Evolutionary conservation across 1,284 basidiomycete genomes (phyloP).

Genomic region (Puccinia horiana): DNA sequence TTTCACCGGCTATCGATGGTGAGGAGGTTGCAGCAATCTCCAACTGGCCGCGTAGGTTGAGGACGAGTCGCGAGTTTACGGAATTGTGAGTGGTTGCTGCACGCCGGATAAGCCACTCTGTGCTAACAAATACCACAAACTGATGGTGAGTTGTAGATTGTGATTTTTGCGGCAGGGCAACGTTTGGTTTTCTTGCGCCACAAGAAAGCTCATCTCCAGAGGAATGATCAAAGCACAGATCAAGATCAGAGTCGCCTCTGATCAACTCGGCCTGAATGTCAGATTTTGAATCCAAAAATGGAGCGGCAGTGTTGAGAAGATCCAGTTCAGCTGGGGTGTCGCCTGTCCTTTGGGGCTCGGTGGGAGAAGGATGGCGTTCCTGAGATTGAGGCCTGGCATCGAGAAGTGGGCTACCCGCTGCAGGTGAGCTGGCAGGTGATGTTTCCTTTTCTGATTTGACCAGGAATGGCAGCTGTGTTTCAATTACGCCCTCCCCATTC

Average conservation of each 20-base stretch:
- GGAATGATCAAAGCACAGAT: slow-evolving; percentile 10
- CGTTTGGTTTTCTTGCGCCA: background rate
- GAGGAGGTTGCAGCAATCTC: background rate
- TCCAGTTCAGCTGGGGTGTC: slow-evolving; percentile 8
- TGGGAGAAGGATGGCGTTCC: background rate
- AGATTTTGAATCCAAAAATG: slow-evolving; percentile 15
- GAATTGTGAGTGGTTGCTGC: background rate
- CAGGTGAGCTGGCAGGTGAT: background rate
- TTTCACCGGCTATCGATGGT: background rate
- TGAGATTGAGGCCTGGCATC: background rate
- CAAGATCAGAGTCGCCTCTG: slow-evolving; percentile 18
- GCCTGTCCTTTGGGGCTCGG: background rate
- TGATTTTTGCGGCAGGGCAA: background rate
- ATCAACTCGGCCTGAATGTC: background rate
- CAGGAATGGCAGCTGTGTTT: slow-evolving; percentile 23
- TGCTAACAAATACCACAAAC: slow-evolving; percentile 32
- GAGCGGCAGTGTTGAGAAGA: slow-evolving; percentile 38
- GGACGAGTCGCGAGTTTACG: background rate
- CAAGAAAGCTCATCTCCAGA: background rate
- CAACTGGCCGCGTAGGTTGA: slow-evolving; percentile 40
- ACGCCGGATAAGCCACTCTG: slow-evolving; percentile 21
- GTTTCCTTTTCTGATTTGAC: background rate
- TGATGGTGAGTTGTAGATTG: slow-evolving; percentile 19
- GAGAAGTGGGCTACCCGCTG: background rate
- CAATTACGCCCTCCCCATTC: slow-evolving; percentile 36